Evolutionary conservation across 2,329 filamentous ascomycete species (phyloP).

Genomic region (Aspergillus neoniger): DNA sequence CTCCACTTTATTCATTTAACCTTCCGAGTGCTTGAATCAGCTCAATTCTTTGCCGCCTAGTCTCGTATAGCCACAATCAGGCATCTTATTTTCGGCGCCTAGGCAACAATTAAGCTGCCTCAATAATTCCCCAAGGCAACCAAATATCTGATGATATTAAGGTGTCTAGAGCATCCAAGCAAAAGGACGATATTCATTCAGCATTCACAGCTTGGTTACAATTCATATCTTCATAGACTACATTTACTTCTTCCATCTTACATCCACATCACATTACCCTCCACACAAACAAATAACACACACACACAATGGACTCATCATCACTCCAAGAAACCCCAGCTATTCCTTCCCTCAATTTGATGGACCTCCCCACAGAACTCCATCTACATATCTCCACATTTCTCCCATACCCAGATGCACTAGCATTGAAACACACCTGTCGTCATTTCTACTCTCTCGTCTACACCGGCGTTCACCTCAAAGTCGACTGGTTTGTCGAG

Average conservation of each 20-base stretch:
- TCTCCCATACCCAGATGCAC: conserved; percentile 69
- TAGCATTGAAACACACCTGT: conserved; percentile 68
- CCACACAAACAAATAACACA: neutral
- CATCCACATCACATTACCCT: neutral
- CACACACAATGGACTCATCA: conserved; percentile 5
- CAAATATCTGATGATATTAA: neutral
- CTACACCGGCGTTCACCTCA: conserved; percentile 65
- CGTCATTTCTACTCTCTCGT: conserved; percentile 65
- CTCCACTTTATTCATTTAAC: neutral
- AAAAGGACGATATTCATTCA: neutral
- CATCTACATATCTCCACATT: conserved; percentile 62
- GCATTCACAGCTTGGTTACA: neutral
- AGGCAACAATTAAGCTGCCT: conserved; percentile 1
- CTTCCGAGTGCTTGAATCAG: conserved; percentile 8
- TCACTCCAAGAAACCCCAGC: neutral
- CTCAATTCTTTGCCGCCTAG: neutral
- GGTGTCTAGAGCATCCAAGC: neutral
- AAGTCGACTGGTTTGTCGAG: conserved; percentile 69
- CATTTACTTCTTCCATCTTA: neutral
- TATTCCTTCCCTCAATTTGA: conserved; percentile 36
- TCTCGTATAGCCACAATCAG: conserved; percentile 9
- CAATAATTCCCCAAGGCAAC: neutral
- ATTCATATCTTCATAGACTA: neutral
- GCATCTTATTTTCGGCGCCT: neutral
- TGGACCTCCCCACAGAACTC: conserved; percentile 65